These are phyloP conservation scores for Penicillium rolfsii DNA, from an alignment of 2,329 filamentous ascomycete species.

Conservation along the genomic window DNA sequence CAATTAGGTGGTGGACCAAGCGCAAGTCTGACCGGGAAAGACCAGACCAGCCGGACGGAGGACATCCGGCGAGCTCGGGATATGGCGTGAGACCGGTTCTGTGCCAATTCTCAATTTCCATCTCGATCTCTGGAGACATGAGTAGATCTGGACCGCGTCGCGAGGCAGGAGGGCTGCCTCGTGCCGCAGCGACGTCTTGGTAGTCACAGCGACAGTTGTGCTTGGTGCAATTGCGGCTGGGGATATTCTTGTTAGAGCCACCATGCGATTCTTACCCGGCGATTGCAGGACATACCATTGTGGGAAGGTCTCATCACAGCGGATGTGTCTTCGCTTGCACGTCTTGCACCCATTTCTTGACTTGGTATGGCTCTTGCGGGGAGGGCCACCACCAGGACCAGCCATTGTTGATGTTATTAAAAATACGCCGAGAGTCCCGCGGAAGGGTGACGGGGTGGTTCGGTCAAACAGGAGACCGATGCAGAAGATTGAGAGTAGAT, in stretches of 20 bases:
- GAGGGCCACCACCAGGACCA: slow-evolving; percentile 91
- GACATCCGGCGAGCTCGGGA: slow-evolving; percentile 75
- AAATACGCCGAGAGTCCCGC: neutral
- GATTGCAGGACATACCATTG: slow-evolving; percentile 73
- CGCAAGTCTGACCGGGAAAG: slow-evolving; percentile 79
- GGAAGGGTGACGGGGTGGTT: neutral
- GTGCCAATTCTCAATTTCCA: slow-evolving; percentile 79
- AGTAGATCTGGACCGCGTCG: slow-evolving; percentile 67
- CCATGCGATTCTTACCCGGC: neutral
- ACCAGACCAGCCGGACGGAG: slow-evolving; percentile 70
- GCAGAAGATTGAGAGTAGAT: neutral
- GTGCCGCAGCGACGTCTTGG: slow-evolving; percentile 76
- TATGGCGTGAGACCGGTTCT: slow-evolving; percentile 84
- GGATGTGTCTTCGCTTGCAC: slow-evolving; percentile 95
- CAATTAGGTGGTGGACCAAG: slow-evolving; percentile 86
- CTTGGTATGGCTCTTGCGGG: slow-evolving; percentile 92
- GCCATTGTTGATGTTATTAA: slow-evolving; percentile 63
- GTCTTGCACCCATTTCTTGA: slow-evolving; percentile 98
- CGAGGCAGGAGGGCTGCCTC: slow-evolving; percentile 55
- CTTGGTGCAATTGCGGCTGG: slow-evolving; percentile 95
- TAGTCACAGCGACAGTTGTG: slow-evolving; percentile 98
- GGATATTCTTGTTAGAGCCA: slow-evolving; percentile 20
- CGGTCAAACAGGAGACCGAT: neutral
- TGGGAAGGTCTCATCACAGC: slow-evolving; percentile 96
- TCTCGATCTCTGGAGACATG: slow-evolving; percentile 85